Base-by-base conservation (phyloP, 345 rosid species). In the Arabis hirsuta region DNA sequence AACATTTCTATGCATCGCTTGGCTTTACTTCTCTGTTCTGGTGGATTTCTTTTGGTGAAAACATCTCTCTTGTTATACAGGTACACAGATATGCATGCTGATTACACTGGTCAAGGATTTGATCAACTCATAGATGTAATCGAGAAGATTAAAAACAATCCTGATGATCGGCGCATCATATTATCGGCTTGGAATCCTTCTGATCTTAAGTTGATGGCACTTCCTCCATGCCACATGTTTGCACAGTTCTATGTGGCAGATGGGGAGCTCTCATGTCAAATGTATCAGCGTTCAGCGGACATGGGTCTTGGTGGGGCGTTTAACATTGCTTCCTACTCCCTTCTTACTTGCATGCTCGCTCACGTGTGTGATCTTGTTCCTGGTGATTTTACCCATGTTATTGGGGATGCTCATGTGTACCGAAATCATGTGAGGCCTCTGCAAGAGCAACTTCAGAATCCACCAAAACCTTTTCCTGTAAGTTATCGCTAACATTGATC, bases 151-250 rank as follows among this genome's bases (percentile, higher is more conserved):
- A 94, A 89, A 85, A 89, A 84, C 72, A 86, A 85, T 67, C 98
- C 97, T 50, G 74, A 89, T 81, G 97, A 94, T 66, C 87, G 95
- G 2, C 80, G 97, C 31, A 94, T 91, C 36, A 72, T 94, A 44
- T 85, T 91, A 59, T 91, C 97, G 11, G 97, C 97, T 76, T 94
- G 97, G 97, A 94, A 94, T 78, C 98, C 98, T 76, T 83, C 96
- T 78, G 97, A 89, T 78, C 85, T 91, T 42, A 88, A 91, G 77
- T 59, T 82, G 78, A 91, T 94, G 97, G 97, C 96, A 12, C 95
- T 94, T 73, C 97, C 96, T 69, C 98, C 97, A 44, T 91, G 98
- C 81, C 97, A 94, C 77, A 91, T 94, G 97, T 94, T 91, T 86
- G 88, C 91, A 55, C 98, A 94, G 91, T 94, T 85, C 76, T 88